Evolutionary conservation across 345 rosid species (phyloP).

Genomic region (Litchi chinensis): DNA sequence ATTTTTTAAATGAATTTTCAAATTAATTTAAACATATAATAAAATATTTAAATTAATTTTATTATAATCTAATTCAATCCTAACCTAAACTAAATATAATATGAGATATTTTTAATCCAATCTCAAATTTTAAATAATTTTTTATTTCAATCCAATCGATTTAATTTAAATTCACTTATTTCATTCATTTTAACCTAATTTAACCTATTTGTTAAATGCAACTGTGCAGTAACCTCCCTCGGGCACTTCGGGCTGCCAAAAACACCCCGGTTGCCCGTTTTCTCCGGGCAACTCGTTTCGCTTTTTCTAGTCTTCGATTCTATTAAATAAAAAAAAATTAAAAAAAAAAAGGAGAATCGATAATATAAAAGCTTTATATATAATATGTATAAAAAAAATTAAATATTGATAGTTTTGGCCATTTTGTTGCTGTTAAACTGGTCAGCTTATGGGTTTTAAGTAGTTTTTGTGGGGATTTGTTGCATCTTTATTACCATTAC

Average conservation of each 20-base stretch:
- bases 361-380: not conserved
- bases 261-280: slow-evolving; percentile 13
- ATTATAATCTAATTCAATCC: too few species aligned
- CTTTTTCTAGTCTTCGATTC: slow-evolving; percentile 34
- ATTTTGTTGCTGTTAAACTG: slow-evolving; percentile 13
- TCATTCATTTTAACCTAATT: too few species aligned
- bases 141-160: too few species aligned
- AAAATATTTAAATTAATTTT: too few species aligned
- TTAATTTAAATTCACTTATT: too few species aligned
- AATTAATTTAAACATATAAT: too few species aligned
- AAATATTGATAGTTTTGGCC: slow-evolving; percentile 1
- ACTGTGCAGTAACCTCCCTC: not conserved
- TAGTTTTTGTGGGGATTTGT: not conserved
- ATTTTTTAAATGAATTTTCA: too few species aligned
- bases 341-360: not conserved
- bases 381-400: not conserved
- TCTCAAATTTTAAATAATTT: too few species aligned
- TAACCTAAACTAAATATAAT: too few species aligned
- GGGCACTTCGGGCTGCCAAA: not conserved
- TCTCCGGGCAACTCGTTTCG: slow-evolving; percentile 28
- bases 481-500: not conserved
- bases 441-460: slow-evolving; percentile 9
- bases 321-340: not conserved
- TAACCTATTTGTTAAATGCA: too few species aligned
- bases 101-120: too few species aligned